Conservation (phyloP, 2,329 filamentous ascomycete species). For the Lachnellula willkommii region DNA sequence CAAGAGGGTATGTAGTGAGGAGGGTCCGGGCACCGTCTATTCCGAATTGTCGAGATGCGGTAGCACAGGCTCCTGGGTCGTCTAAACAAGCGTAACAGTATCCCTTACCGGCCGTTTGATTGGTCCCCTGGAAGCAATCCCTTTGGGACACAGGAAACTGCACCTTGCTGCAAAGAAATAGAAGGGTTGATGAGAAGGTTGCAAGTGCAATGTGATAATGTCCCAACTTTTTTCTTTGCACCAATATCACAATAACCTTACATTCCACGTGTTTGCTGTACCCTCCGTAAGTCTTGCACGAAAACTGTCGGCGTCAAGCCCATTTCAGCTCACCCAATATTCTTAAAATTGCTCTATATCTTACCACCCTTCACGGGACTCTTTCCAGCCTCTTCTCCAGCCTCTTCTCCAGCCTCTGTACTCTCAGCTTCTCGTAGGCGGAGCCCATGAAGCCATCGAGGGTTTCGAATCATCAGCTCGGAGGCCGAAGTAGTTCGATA, state of each 20-base stretch:
- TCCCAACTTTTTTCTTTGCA: conserved; percentile 3
- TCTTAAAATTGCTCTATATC: background rate
- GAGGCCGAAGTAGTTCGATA: background rate
- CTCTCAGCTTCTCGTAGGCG: background rate
- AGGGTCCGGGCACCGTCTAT: conserved; percentile 1
- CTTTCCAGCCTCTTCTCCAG: background rate
- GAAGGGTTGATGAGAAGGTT: conserved; percentile 2
- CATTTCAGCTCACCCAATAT: background rate
- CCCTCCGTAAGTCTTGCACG: conserved; percentile 1
- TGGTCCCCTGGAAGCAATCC: conserved; percentile 10
- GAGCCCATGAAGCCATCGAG: background rate
- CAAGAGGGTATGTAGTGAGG: background rate
- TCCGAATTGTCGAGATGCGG: conserved; percentile 1
- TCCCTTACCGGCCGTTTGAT: conserved; percentile 3
- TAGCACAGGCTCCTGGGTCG: background rate
- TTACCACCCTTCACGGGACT: background rate
- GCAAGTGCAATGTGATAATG: conserved; percentile 16
- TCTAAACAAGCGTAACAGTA: background rate
- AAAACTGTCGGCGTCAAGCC: background rate
- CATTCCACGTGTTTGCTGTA: conserved; percentile 16
- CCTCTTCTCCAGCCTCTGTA: background rate
- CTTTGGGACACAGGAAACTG: conserved; percentile 4
- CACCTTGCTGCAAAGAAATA: conserved; percentile 15
- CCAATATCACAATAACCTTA: conserved; percentile 4
- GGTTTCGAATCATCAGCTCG: background rate